Evolutionary conservation across 768 basidiomycete genomes (phyloP), one percentile per base, ranked within the genome.

Genomic region (Asterophora lycoperdoides): DNA sequence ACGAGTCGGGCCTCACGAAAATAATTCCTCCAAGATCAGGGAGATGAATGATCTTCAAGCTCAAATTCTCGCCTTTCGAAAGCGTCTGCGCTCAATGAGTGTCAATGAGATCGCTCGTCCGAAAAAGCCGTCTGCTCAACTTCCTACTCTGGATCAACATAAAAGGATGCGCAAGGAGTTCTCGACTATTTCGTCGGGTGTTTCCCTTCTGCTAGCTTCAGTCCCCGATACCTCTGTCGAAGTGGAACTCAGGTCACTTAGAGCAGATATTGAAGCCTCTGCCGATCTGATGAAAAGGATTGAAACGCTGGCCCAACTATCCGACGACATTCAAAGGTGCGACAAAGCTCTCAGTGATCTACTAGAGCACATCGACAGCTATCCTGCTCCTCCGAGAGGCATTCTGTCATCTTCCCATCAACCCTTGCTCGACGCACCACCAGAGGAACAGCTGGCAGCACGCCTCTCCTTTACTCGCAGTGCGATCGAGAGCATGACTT

Each of bases 291-390:
- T 89, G 59, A 66, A 72, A 28, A 74, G 73, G 37, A 62, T 89
- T 19, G 67, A 76, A 44, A 67, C 66, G 32, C 67, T 93, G n/a
- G 78, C 75, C 8, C 66, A 71, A n/a, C 67, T 92, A 41, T 65
- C 72, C 5, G 65, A 72, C 17, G 60, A 69, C 30, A 63, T 85
- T 8, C 71, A 72, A 20, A 60, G 62, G 15, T 90, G 88, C 56
- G 91, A 94, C 61, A 68, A 73, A n/a, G 79, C 83, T 17, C 71
- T 93, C 37, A 93, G 91, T 57, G 89, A 93, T 63, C 72, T 93
- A 4, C 69, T 94, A 39, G 88, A 92, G 58, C 88, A 92, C 58
- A 74, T 92, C 46, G 91, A 94, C 62, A 89, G 86, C 57, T 92
- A 83, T 60, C 90, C 91, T 8, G 75, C 79, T 2, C 62, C 71